These are phyloP conservation scores for Thinopyrum elongatum DNA, from an alignment of 176 grass and related monocot species.

Conservation along the genomic window DNA sequence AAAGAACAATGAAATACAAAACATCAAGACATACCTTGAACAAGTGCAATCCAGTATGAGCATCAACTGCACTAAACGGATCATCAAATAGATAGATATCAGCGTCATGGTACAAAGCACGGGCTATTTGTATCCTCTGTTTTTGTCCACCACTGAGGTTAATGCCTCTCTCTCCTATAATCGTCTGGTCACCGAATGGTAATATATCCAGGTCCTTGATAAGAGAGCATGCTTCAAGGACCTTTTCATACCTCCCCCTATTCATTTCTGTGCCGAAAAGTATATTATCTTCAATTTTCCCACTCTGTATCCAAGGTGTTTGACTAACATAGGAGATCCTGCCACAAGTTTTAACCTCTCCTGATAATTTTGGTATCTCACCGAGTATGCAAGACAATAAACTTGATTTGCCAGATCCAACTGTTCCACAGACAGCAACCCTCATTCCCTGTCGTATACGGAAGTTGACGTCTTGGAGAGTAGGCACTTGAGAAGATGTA, in stretches of 20 bases:
- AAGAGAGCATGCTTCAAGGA: conserved; percentile 58
- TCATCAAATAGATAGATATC: conserved; percentile 82
- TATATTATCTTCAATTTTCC: conserved; percentile 61
- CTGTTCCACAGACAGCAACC: conserved; percentile 69
- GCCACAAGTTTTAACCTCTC: conserved; percentile 55
- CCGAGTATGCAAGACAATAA: conserved; percentile 76
- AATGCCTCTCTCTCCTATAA: conserved; percentile 80
- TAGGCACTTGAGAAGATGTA: conserved; percentile 31
- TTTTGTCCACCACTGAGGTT: conserved; percentile 80
- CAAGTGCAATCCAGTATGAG: conserved; percentile 57
- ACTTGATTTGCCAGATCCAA: conserved; percentile 80
- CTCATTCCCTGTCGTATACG: conserved; percentile 39
- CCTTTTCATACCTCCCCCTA: conserved; percentile 33
- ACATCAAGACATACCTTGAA: conserved; percentile 46
- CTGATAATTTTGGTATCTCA: conserved; percentile 66
- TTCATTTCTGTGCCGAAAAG: conserved; percentile 52
- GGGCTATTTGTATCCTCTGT: conserved; percentile 64
- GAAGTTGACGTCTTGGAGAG: conserved; percentile 58
- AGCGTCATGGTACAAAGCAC: conserved; percentile 70
- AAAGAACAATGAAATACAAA: too few relatives aligned
- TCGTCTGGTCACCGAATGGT: conserved; percentile 58
- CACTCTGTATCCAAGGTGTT: conserved; percentile 78
- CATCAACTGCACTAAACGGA: conserved; percentile 77
- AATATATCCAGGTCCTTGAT: conserved; percentile 58
- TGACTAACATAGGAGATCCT: conserved; percentile 61